These are phyloP conservation scores for Oryza coarctata DNA, from an alignment of 176 grass and related monocot genomes.

Conservation along the genomic window DNA sequence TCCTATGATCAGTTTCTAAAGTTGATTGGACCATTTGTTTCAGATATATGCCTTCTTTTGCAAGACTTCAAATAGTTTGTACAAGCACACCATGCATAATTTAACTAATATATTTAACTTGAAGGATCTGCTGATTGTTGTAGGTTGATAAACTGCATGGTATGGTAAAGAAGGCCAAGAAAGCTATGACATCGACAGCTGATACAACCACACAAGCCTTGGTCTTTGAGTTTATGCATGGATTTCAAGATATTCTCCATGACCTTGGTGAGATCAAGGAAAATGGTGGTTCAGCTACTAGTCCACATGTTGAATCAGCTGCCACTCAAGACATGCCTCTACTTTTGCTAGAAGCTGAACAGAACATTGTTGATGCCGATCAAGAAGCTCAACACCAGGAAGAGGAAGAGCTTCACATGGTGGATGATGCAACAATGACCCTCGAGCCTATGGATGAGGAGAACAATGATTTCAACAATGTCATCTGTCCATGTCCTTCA, in stretches of 20 bases:
- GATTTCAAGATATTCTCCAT: conserved; percentile 61
- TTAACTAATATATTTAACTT: conserved; percentile 19
- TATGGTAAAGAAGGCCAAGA: conserved; percentile 57
- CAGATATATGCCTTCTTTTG: background rate
- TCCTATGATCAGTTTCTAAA: background rate
- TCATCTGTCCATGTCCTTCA: conserved; percentile 16
- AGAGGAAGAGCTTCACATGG: conserved; percentile 32
- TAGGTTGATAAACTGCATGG: conserved; percentile 58
- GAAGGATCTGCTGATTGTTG: conserved; percentile 9
- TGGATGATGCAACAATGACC: conserved; percentile 21
- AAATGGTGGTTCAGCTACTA: conserved; percentile 22
- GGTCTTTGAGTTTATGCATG: conserved; percentile 52
- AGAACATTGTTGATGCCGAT: conserved; percentile 27
- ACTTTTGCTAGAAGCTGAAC: conserved; percentile 26
- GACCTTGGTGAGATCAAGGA: conserved; percentile 52
- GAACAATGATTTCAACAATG: conserved; percentile 19
- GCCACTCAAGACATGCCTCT: conserved; percentile 7
- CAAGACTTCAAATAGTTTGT: conserved; percentile 25
- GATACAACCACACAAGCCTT: conserved; percentile 48
- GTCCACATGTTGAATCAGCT: conserved; percentile 22
- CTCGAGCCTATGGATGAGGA: conserved; percentile 29
- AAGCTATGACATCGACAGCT: conserved; percentile 40
- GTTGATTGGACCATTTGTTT: conserved; percentile 3
- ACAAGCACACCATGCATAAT: background rate
- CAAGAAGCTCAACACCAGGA: conserved; percentile 39